These are phyloP conservation scores for Calonectria hawksworthii DNA, from an alignment of 2,329 filamentous ascomycete species.

Conservation along the genomic window DNA sequence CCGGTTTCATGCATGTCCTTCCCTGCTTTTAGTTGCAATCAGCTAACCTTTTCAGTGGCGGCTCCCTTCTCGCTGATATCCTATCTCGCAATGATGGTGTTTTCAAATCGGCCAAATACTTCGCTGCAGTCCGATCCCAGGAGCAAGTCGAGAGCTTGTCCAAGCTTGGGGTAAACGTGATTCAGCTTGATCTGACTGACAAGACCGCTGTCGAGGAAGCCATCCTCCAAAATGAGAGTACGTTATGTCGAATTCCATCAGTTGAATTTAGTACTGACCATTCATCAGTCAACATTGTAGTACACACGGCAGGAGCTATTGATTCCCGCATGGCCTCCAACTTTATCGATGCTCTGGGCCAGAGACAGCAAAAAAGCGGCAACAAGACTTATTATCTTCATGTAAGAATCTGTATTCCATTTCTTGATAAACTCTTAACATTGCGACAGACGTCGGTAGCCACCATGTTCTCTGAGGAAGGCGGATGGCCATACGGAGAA, in stretches of 20 bases:
- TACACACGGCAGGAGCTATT: slow-evolving; percentile 52
- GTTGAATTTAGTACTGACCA: not conserved
- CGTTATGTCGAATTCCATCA: not conserved
- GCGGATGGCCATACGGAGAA: slow-evolving; percentile 49
- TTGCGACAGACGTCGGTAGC: slow-evolving; percentile 44
- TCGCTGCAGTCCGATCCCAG: slow-evolving; percentile 51
- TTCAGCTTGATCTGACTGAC: slow-evolving; percentile 50
- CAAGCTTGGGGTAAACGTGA: slow-evolving; percentile 47
- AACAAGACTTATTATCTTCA: slow-evolving; percentile 51
- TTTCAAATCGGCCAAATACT: slow-evolving; percentile 43
- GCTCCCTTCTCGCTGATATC: slow-evolving; percentile 53
- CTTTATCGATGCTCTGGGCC: slow-evolving; percentile 51
- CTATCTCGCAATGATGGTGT: slow-evolving; percentile 35
- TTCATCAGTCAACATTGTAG: slow-evolving; percentile 51
- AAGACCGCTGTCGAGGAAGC: slow-evolving; percentile 40
- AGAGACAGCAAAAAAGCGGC: slow-evolving; percentile 43
- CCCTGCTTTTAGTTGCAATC: not conserved
- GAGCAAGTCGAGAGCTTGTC: slow-evolving; percentile 50
- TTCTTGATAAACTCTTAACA: not conserved
- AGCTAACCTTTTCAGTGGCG: slow-evolving; percentile 45
- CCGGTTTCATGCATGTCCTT: slow-evolving; percentile 49
- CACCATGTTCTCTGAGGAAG: slow-evolving; percentile 44
- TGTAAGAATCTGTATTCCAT: slow-evolving; percentile 32
- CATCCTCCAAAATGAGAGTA: slow-evolving; percentile 45
- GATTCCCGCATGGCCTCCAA: slow-evolving; percentile 42